Evolutionary conservation across 108 stramenopile species (phyloP), one percentile per base, ranked within the genome.

Genomic region (Bacterosira constricta): DNA sequence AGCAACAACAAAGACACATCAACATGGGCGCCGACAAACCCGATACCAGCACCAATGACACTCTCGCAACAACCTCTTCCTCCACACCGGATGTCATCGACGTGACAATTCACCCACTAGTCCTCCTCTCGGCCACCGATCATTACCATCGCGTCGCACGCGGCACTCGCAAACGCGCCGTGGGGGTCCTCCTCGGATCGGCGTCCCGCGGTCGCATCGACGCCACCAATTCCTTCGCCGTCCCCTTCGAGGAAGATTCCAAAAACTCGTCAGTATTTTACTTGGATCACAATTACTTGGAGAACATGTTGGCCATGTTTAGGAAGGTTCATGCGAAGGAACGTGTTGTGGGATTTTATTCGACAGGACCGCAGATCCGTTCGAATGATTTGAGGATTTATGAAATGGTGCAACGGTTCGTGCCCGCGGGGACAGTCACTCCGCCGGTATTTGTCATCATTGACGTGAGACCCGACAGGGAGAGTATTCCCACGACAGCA

Each of bases 221-320:
- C 63, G 90, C 90, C 27, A 93, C 93, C 56, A 97, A 96, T 69
- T 90, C 89, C 69, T 97, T 97, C 77, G 96, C 98, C n/a, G 98
- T 99, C n/a, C 99, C 99, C 11, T 99, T 99, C 63, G 99, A 98
- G 72, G 99, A 99, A 86, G 98, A 99, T 70, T 78, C 85, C 36
- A 88, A 87, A 55, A 96, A 97, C 73, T 79, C 90, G 26, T 82
- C 83, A 69, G 86, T 99, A 53, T 95, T 91, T 87, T 99, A 97
- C 79, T 86, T 99, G 65, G 99, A 99, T 84, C 99, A 99, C 87
- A 98, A 97, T 71, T 99, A 86, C 69, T 73, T 99, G 36, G 99
- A 99, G 74, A 96, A 81, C 64, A 90, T 92, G 91, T 62, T 89
- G 29, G 75, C 50, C 41, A 89, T 93, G 88, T 90, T 89, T 51